Conservation (phyloP, 805 yeast species). For the Wickerhamiella nectarea region DNA sequence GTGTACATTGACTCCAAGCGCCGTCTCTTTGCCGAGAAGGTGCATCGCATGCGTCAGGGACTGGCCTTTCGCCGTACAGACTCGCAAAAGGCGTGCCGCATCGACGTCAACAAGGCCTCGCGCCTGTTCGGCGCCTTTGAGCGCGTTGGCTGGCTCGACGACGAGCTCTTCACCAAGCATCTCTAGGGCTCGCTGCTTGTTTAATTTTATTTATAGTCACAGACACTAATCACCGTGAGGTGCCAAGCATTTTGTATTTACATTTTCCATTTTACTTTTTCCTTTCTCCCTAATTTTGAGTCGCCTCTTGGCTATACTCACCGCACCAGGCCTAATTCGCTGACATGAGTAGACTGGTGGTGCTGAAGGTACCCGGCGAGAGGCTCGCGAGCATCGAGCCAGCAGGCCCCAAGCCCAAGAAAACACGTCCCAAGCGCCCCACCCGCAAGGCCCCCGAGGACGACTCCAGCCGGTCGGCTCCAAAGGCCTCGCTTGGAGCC, state of each 20-base stretch:
- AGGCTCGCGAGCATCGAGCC: background rate
- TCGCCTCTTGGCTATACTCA: too few species aligned
- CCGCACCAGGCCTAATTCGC: too few species aligned
- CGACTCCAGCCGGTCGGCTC: background rate
- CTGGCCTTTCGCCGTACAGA: conserved; percentile 89
- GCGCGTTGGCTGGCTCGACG: conserved; percentile 83
- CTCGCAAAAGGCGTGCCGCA: conserved; percentile 94
- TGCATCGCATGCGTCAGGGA: conserved; percentile 51
- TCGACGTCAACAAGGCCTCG: conserved; percentile 92
- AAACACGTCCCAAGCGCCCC: background rate
- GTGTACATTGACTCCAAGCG: conserved; percentile 67
- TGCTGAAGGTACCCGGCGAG: conserved; percentile 3
- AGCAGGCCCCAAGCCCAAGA: conserved; percentile 2
- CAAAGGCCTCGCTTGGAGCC: conserved; percentile 21
- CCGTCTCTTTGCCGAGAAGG: conserved; percentile 80
- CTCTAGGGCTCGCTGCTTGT: conserved; percentile 22
- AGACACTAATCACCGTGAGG: background rate
- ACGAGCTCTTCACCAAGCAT: conserved; percentile 45
- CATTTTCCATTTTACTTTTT: too few species aligned
- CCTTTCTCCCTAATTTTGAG: too few species aligned
- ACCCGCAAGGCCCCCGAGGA: background rate
- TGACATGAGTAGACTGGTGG: conserved; percentile 7
- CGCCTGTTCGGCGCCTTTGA: conserved; percentile 83
- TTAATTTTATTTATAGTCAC: background rate
- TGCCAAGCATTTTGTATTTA: too few species aligned